Percentiles rank a stretch among this genome's conserved stretches.
These are phyloP conservation scores for Claviceps paspali DNA, from an alignment of 2,329 filamentous ascomycete species.

Conservation along the genomic window DNA sequence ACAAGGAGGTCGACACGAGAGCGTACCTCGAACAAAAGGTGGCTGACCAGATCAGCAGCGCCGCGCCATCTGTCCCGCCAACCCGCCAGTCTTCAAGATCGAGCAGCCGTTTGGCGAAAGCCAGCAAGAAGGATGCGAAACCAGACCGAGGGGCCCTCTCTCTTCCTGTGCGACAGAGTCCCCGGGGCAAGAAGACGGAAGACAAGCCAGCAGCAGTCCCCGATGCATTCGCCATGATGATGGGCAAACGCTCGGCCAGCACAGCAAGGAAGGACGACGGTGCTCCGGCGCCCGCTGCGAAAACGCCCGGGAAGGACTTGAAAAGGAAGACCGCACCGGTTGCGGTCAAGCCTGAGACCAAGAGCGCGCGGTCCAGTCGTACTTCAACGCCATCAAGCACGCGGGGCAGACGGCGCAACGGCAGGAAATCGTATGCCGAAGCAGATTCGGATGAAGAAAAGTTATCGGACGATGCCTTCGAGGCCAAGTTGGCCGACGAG, in stretches of 20 bases:
- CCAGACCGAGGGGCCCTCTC: constrained; percentile 10
- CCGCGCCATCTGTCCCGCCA: constrained; percentile 17
- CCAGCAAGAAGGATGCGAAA: constrained; percentile 7
- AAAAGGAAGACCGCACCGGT: constrained; percentile 21
- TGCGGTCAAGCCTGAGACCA: constrained; percentile 27
- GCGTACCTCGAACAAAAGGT: constrained; percentile 74
- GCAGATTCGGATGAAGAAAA: constrained; percentile 42
- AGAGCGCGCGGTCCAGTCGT: constrained; percentile 61
- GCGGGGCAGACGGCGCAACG: constrained; percentile 35
- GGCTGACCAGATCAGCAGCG: constrained; percentile 40
- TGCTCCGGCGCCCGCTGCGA: constrained; percentile 6
- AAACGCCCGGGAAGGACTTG: constrained; percentile 9
- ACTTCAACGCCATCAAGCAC: constrained; percentile 54
- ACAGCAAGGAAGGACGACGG: constrained; percentile 16
- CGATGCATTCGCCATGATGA: constrained; percentile 40
- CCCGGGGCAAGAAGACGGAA: constrained; percentile 16
- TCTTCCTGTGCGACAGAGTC: constrained; percentile 22
- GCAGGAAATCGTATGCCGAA: constrained; percentile 33
- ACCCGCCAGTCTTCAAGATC: constrained; percentile 22
- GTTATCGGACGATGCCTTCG: constrained; percentile 72
- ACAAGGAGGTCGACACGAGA: constrained; percentile 45
- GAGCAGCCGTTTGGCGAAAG: constrained; percentile 13
- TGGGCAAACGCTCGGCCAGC: constrained; percentile 25
- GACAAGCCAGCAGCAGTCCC: constrained; percentile 8
- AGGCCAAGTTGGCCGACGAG: constrained; percentile 57